These are phyloP conservation scores for Penicillium coprophilum DNA, from an alignment of 495 filamentous ascomycete species.

Conservation along the genomic window DNA sequence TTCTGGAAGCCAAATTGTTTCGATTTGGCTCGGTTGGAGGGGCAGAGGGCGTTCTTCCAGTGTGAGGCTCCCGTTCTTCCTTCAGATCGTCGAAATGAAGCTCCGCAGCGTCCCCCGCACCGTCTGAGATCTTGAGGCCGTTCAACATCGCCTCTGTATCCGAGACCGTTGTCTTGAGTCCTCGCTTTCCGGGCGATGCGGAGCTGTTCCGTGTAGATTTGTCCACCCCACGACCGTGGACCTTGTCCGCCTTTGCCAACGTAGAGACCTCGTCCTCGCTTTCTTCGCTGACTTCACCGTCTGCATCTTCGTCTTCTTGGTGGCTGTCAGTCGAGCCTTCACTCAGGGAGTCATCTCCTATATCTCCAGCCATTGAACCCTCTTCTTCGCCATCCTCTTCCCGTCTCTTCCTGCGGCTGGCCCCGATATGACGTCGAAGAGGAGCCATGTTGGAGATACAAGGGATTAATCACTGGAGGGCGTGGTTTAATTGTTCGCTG, in stretches of 20 bases:
- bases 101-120: constrained; percentile 49
- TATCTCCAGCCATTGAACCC: constrained; percentile 60
- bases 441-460: constrained; percentile 49
- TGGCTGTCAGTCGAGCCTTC: constrained; percentile 76
- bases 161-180: constrained; percentile 41
- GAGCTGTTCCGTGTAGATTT: constrained; percentile 26
- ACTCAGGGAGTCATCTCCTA: constrained; percentile 81
- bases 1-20: constrained; percentile 60
- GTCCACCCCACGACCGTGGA: constrained; percentile 38
- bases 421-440: constrained; percentile 69
- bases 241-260: constrained; percentile 37
- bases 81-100: constrained; percentile 66
- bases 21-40: constrained; percentile 40
- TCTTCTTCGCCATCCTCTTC: constrained; percentile 80
- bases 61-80: constrained; percentile 31
- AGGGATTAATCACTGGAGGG: constrained; percentile 1
- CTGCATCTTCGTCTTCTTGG: constrained; percentile 72
- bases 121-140: constrained; percentile 66
- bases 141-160: constrained; percentile 92
- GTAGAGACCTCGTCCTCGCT: constrained; percentile 64
- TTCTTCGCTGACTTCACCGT: constrained; percentile 69
- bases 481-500: constrained; percentile 1
- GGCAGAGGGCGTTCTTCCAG: constrained; percentile 39
- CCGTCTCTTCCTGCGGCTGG: constrained; percentile 67
- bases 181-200: constrained; percentile 30